Percentiles rank a stretch among this genome's conserved stretches.
Conservation (phyloP, 805 yeast species). For the Candida quercuum region DNA sequence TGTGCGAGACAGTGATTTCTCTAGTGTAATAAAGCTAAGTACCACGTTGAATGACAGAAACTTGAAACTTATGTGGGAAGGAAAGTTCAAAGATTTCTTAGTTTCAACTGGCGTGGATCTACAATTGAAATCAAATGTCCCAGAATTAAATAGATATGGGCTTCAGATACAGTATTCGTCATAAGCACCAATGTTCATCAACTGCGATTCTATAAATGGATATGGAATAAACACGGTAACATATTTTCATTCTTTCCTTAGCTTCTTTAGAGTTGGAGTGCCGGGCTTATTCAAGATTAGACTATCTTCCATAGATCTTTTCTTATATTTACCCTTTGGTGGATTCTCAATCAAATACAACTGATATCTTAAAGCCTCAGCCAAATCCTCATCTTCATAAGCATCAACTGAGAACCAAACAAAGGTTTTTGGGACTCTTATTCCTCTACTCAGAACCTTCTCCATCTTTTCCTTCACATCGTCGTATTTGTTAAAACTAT, state of each 20-base stretch:
- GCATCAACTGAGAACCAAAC: conserved; percentile 87
- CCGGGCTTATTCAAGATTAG: background rate
- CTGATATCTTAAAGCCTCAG: conserved; percentile 57
- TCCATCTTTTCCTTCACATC: conserved; percentile 60
- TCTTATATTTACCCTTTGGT: conserved; percentile 30
- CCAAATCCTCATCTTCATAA: conserved; percentile 57
- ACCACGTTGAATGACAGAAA: conserved; percentile 61
- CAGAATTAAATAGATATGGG: conserved; percentile 50
- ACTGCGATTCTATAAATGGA: too few species aligned
- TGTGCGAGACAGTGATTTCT: conserved; percentile 49
- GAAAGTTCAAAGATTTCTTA: conserved; percentile 73
- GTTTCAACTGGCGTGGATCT: conserved; percentile 68
- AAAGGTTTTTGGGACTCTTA: conserved; percentile 53
- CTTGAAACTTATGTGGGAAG: conserved; percentile 78
- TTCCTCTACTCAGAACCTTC: conserved; percentile 52
- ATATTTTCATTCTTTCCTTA: background rate
- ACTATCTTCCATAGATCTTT: conserved; percentile 10
- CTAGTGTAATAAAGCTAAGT: conserved; percentile 69
- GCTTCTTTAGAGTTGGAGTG: background rate
- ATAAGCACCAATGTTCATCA: too few species aligned
- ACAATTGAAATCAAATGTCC: conserved; percentile 36
- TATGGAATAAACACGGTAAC: too few species aligned
- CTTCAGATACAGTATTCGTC: conserved; percentile 59
- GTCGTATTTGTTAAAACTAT: conserved; percentile 56
- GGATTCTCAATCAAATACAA: conserved; percentile 48